phyloP scores from a whole-genome alignment of 768 basidiomycete genomes.

The Artomyces pyxidatus region DNA sequence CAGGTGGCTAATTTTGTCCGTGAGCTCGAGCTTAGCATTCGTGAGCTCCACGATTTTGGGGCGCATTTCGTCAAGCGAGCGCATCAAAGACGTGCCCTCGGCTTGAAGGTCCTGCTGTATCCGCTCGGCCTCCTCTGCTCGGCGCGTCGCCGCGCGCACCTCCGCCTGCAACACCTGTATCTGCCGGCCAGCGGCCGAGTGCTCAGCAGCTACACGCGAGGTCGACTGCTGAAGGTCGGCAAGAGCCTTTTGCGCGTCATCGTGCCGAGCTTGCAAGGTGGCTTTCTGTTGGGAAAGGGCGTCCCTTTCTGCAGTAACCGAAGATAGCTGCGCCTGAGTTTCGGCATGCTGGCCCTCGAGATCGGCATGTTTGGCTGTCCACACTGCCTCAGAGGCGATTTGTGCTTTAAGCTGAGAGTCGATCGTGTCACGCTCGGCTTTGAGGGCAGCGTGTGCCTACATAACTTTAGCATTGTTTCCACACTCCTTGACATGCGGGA shows the following conservation, averaged over 20 bases:
- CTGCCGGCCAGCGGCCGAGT: conserved; percentile 44
- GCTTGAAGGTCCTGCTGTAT: conserved; percentile 64
- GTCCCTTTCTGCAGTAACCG: conserved; percentile 39
- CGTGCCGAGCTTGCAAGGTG: conserved; percentile 39
- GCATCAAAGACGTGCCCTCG: conserved; percentile 74
- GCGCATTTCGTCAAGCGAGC: conserved; percentile 77
- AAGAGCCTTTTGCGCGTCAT: conserved; percentile 37
- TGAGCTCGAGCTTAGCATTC: conserved; percentile 57
- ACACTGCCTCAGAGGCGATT: conserved; percentile 37
- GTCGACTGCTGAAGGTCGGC: conserved; percentile 54
- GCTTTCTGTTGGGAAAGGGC: conserved; percentile 41
- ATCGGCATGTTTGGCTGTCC: conserved; percentile 38
- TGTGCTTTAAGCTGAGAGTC: conserved; percentile 37
- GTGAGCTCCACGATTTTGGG: conserved; percentile 81
- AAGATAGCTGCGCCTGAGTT: conserved; percentile 34
- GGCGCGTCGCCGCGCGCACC: conserved; percentile 51
- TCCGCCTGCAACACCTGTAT: conserved; percentile 59
- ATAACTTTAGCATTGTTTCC: conserved; percentile 4
- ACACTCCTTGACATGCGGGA: background rate
- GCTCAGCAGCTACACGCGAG: conserved; percentile 42
- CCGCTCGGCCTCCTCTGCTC: conserved; percentile 68
- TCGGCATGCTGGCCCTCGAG: conserved; percentile 35
- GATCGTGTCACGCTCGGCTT: conserved; percentile 52
- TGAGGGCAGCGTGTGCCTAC: conserved; percentile 50
- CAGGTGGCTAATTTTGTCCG: conserved; percentile 53